phyloP scores from a whole-genome alignment of 768 basidiomycete species.

The Pisolithus orientalis region DNA sequence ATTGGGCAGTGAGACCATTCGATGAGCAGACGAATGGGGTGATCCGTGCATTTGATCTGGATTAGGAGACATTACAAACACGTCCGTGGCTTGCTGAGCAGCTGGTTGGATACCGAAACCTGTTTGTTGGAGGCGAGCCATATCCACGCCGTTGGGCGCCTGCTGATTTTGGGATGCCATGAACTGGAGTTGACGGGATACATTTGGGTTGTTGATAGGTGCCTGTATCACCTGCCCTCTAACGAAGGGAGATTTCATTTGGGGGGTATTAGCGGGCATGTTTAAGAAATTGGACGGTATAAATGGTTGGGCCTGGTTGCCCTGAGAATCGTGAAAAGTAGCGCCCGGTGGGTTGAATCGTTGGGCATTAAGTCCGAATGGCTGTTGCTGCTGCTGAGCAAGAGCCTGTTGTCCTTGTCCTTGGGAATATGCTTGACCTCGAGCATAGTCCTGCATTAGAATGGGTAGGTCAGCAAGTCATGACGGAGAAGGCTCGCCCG shows the following conservation, averaged over 20 bases:
- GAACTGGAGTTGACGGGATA: slow-evolving; percentile 37
- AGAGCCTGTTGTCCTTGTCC: slow-evolving; percentile 31
- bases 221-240: slow-evolving; percentile 35
- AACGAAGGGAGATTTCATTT: slow-evolving; percentile 24
- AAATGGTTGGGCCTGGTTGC: slow-evolving; percentile 22
- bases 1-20: slow-evolving; percentile 13
- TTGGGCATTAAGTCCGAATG: slow-evolving; percentile 31
- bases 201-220: slow-evolving; percentile 20
- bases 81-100: slow-evolving; percentile 27
- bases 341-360: slow-evolving; percentile 32
- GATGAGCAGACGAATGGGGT: slow-evolving; percentile 32
- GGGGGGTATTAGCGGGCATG: slow-evolving; percentile 32
- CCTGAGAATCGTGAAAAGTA: slow-evolving; percentile 33
- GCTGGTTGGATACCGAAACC: slow-evolving; percentile 26
- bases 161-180: slow-evolving; percentile 43
- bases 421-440: slow-evolving; percentile 37
- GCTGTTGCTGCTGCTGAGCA: slow-evolving; percentile 38
- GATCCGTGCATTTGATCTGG: slow-evolving; percentile 44
- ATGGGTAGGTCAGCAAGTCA: slow-evolving; percentile 20
- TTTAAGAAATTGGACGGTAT: slow-evolving; percentile 35
- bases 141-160: slow-evolving; percentile 28
- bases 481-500: neutral
- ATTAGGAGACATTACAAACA: slow-evolving; percentile 38
- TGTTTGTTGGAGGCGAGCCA: slow-evolving; percentile 30
- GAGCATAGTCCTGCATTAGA: slow-evolving; percentile 41